Evolutionary conservation across 73 alveolate species (phyloP), one percentile per base, ranked within the genome.

Genomic region (Paramecium tetraurelia): DNA sequence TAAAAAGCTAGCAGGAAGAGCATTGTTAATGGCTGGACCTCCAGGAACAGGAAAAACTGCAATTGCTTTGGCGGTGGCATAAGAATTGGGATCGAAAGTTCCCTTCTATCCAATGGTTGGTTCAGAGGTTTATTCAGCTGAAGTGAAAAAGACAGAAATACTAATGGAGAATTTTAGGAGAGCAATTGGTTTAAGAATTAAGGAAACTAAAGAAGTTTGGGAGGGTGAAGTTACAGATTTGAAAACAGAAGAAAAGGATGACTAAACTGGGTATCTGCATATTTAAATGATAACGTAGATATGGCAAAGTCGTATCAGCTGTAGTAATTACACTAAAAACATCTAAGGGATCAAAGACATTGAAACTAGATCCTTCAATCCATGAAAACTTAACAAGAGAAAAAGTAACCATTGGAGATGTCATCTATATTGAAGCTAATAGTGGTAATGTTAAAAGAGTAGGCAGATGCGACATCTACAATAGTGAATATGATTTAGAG

Each of bases 1-100:
- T 18, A 99, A 99, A 96, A 99, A 99, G 95, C 98, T 99, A 99
- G 99, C 99, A 48, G 99, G 99, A 53, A 98, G 99, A 94, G 99
- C 99, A 18, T 95, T 99, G 5, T 96, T 99, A n/a, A 93, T 99
- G 96, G 99, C 99, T 7, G 99, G 99, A 12, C 99, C 99, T 9
- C 99, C 99, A 21, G 99, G 99, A 59, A 98, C 99, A 24, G 99
- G 99, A 70, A 98, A 98, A 93, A 99, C 99, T 8, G 99, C 99
- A 16, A 89, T 99, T 46, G 99, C 99, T 44, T 95, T 99, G 50
- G 99, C 99, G 5, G 95, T 99, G 8, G 99, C 99, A 18, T 99
- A 98, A 85, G 99, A 99, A 94, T 96, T 99, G 53, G 99, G 99
- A 24, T 98, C 99, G 10, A 98, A 99, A 93, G 99, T 99, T 58